Evolutionary conservation across 208 protist species (phyloP).

Genomic region (Crithidia fasciculata): DNA sequence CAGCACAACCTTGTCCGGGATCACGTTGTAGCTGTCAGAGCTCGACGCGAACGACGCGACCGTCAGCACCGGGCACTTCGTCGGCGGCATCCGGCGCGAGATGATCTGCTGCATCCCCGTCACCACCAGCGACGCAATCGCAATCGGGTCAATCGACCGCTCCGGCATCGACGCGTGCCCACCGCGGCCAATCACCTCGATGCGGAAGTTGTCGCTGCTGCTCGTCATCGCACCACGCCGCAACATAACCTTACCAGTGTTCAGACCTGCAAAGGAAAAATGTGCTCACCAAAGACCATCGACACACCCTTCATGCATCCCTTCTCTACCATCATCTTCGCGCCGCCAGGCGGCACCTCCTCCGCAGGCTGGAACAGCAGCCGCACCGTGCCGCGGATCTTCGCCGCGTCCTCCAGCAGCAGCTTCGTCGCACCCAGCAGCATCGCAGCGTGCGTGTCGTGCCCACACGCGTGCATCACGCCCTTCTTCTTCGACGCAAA

Average conservation of each 20-base stretch:
- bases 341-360: conserved; percentile 62
- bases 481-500: conserved; percentile 61
- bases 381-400: conserved; percentile 68
- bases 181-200: conserved; percentile 48
- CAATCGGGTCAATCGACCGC: conserved; percentile 53
- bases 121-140: conserved; percentile 45
- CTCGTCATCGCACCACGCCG: conserved; percentile 32
- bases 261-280: conserved; percentile 16
- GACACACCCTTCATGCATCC: conserved; percentile 61
- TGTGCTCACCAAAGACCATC: conserved; percentile 60
- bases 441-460: conserved; percentile 70
- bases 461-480: conserved; percentile 74
- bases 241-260: conserved; percentile 23
- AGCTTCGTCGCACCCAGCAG: conserved; percentile 62
- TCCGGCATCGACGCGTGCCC: conserved; percentile 72
- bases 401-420: conserved; percentile 43
- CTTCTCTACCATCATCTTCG: conserved; percentile 49
- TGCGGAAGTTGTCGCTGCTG: conserved; percentile 40
- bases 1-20: conserved; percentile 51
- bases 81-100: conserved; percentile 46
- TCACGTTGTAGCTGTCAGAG: conserved; percentile 65
- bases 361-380: conserved; percentile 81
- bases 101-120: conserved; percentile 58
- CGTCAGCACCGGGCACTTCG: conserved; percentile 54
- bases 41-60: conserved; percentile 42